These are phyloP conservation scores for Vitis labrusca DNA, from an alignment of 164 flowering plant species.

Conservation along the genomic window DNA sequence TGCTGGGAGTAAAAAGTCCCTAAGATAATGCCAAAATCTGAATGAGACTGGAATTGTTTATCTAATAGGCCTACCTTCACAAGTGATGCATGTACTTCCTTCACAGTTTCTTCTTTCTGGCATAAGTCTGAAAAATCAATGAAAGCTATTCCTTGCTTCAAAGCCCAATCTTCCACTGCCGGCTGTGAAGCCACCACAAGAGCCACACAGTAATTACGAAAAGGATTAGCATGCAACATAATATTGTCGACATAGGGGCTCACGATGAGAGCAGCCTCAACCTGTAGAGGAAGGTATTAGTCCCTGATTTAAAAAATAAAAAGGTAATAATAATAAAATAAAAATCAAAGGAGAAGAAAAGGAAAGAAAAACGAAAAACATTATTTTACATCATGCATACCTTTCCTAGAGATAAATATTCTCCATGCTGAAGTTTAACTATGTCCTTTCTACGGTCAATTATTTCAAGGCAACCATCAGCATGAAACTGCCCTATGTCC, in stretches of 20 bases:
- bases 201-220: conserved; percentile 91
- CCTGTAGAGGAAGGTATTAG: conserved; percentile 48
- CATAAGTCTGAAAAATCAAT: conserved; percentile 67
- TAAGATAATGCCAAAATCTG: not conserved
- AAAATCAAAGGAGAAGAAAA: too few species aligned
- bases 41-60: not conserved
- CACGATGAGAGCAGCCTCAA: conserved; percentile 74
- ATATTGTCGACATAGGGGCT: conserved; percentile 88
- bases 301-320: not conserved
- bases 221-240: conserved; percentile 93
- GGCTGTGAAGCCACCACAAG: conserved; percentile 73
- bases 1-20: not conserved
- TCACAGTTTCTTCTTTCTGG: conserved; percentile 58
- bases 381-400: conserved; percentile 28
- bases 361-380: too few species aligned
- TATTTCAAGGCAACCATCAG: conserved; percentile 97
- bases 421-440: conserved; percentile 99
- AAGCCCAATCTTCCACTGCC: conserved; percentile 77
- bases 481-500: conserved; percentile 84
- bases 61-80: conserved; percentile 51
- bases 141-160: conserved; percentile 47
- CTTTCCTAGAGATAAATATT: conserved; percentile 97
- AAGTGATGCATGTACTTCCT: conserved; percentile 82
- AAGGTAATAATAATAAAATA: too few species aligned
- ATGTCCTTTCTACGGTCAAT: conserved; percentile 97